Conservation (phyloP, 805 yeast genomes). For the Saccharomycopsis capsularis region DNA sequence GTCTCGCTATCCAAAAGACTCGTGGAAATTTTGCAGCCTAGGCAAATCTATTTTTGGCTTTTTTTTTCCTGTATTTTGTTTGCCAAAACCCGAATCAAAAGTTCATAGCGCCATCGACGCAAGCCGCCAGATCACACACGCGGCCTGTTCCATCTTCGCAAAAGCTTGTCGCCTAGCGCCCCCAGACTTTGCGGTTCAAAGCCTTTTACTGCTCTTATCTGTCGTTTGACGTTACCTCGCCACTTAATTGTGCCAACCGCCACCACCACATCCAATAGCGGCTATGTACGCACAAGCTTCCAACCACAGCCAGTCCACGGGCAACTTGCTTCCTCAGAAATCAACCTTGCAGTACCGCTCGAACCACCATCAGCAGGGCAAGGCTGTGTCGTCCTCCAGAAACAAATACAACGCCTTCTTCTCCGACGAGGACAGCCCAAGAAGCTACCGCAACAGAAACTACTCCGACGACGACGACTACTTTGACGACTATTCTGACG, state of each 20-base stretch:
- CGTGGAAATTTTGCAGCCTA: no score
- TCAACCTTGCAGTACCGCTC: neutral
- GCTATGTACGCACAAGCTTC: neutral
- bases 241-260: neutral
- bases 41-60: no score
- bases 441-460: slow-evolving; percentile 16
- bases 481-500: slow-evolving; percentile 3
- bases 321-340: slow-evolving; percentile 1
- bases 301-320: neutral
- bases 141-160: no score
- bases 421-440: slow-evolving; percentile 21
- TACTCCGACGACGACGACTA: slow-evolving; percentile 20
- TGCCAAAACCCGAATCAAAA: no score
- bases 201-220: no score
- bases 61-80: no score
- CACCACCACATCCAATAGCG: neutral
- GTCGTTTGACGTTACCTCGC: no score
- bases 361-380: slow-evolving; percentile 1
- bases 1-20: no score
- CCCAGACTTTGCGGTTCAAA: no score
- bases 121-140: no score
- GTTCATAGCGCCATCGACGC: no score
- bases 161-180: no score
- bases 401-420: slow-evolving; percentile 19
- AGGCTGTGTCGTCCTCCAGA: slow-evolving; percentile 1